Conservation (phyloP, 257 asterid species). For the Penstemon barbatus region DNA sequence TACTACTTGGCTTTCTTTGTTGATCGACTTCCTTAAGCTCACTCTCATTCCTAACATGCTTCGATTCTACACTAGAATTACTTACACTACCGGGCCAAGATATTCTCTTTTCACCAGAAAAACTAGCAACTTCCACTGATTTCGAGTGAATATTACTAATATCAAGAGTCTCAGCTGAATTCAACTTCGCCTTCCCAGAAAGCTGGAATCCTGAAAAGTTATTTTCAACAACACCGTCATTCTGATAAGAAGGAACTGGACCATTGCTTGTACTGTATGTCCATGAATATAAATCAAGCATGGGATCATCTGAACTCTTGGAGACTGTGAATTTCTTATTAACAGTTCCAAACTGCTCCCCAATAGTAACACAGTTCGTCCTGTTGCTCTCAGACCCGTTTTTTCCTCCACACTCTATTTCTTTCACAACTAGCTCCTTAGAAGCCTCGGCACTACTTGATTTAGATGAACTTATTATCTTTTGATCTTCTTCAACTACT, state of each 20-base stretch:
- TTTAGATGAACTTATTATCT: slow-evolving; percentile 29
- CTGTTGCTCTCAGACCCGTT: slow-evolving; percentile 59
- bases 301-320: slow-evolving; percentile 53
- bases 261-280: slow-evolving; percentile 52
- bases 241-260: slow-evolving; percentile 45
- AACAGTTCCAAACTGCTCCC: slow-evolving; percentile 50
- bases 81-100: slow-evolving; percentile 55
- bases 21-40: slow-evolving; percentile 57
- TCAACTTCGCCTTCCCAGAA: slow-evolving; percentile 46
- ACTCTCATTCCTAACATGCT: slow-evolving; percentile 34
- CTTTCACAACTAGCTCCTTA: slow-evolving; percentile 87
- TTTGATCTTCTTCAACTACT: slow-evolving; percentile 38
- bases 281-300: slow-evolving; percentile 64
- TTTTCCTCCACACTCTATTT: slow-evolving; percentile 69
- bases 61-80: slow-evolving; percentile 38
- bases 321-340: slow-evolving; percentile 61
- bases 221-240: slow-evolving; percentile 40
- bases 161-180: slow-evolving; percentile 40
- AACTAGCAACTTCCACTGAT: slow-evolving; percentile 43
- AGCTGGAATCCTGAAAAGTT: slow-evolving; percentile 57
- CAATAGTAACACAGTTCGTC: slow-evolving; percentile 46
- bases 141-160: slow-evolving; percentile 42
- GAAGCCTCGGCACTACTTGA: slow-evolving; percentile 47
- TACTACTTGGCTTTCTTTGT: slow-evolving; percentile 37
- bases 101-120: slow-evolving; percentile 54